A percentile compares a stretch with the other conserved stretches of the same genome.
Conservation (phyloP, 805 yeast genomes). For the Candida nitratophila region DNA sequence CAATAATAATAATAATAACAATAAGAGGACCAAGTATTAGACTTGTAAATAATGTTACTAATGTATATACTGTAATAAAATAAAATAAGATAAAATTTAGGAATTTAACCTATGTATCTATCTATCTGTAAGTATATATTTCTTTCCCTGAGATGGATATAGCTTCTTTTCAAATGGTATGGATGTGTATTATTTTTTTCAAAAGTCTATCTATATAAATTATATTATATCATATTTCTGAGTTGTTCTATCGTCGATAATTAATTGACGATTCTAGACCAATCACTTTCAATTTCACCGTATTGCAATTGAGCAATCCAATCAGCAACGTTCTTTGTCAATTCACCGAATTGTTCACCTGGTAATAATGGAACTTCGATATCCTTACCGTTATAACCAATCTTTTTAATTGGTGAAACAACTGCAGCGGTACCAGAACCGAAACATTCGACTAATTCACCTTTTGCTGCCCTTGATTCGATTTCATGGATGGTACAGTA, state of each 20-base stretch:
- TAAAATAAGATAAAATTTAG: neutral
- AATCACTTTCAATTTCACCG: constrained; percentile 66
- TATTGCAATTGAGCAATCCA: constrained; percentile 92
- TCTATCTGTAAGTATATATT: too few relatives aligned
- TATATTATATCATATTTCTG: too few relatives aligned
- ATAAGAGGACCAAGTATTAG: constrained; percentile 1
- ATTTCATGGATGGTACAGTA: constrained; percentile 77
- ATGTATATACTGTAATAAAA: neutral
- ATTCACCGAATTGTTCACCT: constrained; percentile 72
- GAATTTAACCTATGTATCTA: too few relatives aligned
- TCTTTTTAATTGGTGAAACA: constrained; percentile 86
- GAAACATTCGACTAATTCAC: constrained; percentile 87
- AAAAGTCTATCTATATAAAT: too few relatives aligned
- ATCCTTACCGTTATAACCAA: constrained; percentile 69
- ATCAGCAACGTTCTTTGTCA: constrained; percentile 68
- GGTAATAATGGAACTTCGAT: constrained; percentile 73
- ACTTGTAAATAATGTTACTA: too few relatives aligned
- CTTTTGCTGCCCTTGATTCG: constrained; percentile 65
- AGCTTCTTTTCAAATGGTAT: too few relatives aligned
- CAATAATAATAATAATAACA: neutral
- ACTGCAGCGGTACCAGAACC: constrained; percentile 98
- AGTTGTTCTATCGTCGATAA: too few relatives aligned
- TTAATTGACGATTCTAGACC: constrained; percentile 33
- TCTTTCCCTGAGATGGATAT: too few relatives aligned
- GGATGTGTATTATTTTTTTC: too few relatives aligned